These are phyloP conservation scores for Pseudopediastrum boryanum DNA, from an alignment of 139 green algal species.

Conservation along the genomic window DNA sequence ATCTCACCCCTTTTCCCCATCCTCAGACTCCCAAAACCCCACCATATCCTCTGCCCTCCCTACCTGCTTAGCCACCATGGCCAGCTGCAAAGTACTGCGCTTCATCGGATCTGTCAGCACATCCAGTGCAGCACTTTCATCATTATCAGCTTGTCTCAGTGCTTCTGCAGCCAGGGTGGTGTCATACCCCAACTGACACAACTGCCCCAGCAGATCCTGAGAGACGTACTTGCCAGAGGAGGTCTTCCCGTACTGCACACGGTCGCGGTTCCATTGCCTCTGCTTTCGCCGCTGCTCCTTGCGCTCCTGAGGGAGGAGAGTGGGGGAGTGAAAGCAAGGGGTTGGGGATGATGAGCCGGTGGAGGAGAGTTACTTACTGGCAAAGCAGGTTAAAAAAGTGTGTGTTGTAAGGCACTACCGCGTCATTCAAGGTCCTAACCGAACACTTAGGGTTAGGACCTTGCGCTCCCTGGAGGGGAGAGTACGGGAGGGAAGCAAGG, in stretches of 20 bases:
- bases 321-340: too few relatives aligned
- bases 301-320: conserved; percentile 26
- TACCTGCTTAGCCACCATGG: conserved; percentile 30
- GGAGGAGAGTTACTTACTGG: too few relatives aligned
- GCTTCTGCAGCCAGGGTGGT: conserved; percentile 44
- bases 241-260: conserved; percentile 44
- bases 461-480: too few relatives aligned
- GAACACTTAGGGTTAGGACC: too few relatives aligned
- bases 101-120: conserved; percentile 28
- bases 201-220: conserved; percentile 39
- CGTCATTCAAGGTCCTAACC: too few relatives aligned
- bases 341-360: too few relatives aligned
- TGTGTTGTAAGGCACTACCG: too few relatives aligned
- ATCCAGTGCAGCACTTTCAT: conserved; percentile 45
- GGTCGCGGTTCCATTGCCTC: conserved; percentile 31
- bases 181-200: conserved; percentile 41
- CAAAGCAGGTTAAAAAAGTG: too few relatives aligned
- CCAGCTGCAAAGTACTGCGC: conserved; percentile 45
- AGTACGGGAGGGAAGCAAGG: too few relatives aligned
- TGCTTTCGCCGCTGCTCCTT: neutral
- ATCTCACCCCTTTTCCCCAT: neutral
- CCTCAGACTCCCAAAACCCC: neutral
- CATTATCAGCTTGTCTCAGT: conserved; percentile 36
- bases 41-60: neutral
- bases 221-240: conserved; percentile 50